Base-by-base conservation (phyloP, 352 stramenopile genomes). In the Phytophthora podocarpi region DNA sequence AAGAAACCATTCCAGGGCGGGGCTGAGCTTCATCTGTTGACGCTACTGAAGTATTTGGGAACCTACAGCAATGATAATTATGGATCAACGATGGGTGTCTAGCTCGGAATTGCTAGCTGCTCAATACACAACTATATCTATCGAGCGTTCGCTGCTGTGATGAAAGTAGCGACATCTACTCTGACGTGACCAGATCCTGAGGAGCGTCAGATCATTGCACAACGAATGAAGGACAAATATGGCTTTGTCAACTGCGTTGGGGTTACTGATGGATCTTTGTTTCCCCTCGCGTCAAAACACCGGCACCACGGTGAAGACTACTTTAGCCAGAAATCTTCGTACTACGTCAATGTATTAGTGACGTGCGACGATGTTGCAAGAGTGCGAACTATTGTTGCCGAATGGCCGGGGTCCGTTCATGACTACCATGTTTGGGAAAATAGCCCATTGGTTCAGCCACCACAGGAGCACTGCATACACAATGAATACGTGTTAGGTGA, bases 351-450 rank as follows among this genome's bases (percentile, higher is more conserved):
- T 27, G 59, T 3, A n/a, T 12, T 58, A 15, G 36, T 69, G 10
- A 60, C 47, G 2, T 69, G 64, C 37, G 60, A 70, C 24, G 28
- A 74, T 40, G 16, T 59, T 1, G 52, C 42, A 21, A 28, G 60
- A 42, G 40, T 74, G 7, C 53, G 59, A 1, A 58, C 63, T 11
- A 24, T 74, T 34, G 54, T 70, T 11, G 42, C 57, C 5, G 65
- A 59, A 8, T 70, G 65, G 54, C 59, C 54, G 1, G 60, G 52
- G 8, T 65, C 58, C 21, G 47, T 43, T 12, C 64, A 72, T 34
- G 64, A 72, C 35, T 65, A 72, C 21, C 57, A 51, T 34, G 58
- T 73, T 3, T 73, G 64, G 64, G 45, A 21, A 11, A 73, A 73
- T 46, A 61, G 64, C n/a, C 58, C 43, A 3, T 28, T 69, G 39